Evolutionary conservation across 176 grass and related monocot species (phyloP).

Genomic region (Cenchrus americanus): DNA sequence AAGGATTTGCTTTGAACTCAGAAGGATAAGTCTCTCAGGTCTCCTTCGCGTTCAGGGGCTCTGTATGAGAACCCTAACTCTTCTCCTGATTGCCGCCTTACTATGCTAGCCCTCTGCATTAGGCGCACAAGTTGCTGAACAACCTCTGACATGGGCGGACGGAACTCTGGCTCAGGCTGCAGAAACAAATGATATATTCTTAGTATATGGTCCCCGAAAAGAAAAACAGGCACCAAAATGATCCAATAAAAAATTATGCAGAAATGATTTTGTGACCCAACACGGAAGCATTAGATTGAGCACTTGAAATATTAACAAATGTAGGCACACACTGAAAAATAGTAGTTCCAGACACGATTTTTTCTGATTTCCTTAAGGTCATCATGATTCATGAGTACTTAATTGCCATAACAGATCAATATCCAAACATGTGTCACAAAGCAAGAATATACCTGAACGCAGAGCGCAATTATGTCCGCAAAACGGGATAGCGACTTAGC

Average conservation of each 20-base stretch:
- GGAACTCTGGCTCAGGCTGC: constrained; percentile 90
- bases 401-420: constrained; percentile 20
- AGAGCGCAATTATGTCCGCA: constrained; percentile 93
- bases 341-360: background rate
- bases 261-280: background rate
- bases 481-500: constrained; percentile 96
- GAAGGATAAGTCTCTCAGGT: constrained; percentile 66
- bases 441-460: constrained; percentile 74
- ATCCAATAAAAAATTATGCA: background rate
- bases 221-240: background rate
- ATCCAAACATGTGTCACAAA: constrained; percentile 14
- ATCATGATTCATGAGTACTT: constrained; percentile 21
- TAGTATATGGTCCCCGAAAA: constrained; percentile 14
- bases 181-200: constrained; percentile 34
- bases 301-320: background rate
- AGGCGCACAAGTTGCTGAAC: constrained; percentile 91
- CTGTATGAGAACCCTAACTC: constrained; percentile 91
- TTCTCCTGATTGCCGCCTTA: constrained; percentile 84
- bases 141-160: constrained; percentile 96
- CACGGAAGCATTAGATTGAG: background rate
- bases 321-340: background rate
- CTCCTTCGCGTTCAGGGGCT: constrained; percentile 65
- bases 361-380: background rate
- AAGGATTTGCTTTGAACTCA: constrained; percentile 33
- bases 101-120: constrained; percentile 86